phyloP scores from a whole-genome alignment of 352 stramenopile genomes.

The Peronosclerospora sorghi region DNA sequence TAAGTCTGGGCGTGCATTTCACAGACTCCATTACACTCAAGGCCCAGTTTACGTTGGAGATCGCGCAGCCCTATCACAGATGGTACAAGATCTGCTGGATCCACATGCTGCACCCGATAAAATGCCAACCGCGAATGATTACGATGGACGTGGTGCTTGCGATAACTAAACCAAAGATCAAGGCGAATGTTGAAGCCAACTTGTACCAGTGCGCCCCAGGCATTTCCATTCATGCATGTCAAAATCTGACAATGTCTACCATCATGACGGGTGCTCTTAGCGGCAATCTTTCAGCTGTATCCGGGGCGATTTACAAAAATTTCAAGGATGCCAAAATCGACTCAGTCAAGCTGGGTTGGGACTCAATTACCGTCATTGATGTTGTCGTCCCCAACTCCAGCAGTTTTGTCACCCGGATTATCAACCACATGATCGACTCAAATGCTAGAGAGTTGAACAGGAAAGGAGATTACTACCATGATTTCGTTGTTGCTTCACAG shows the following conservation, averaged over 20 bases:
- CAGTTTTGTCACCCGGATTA: conserved; percentile 29
- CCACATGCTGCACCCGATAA: conserved; percentile 34
- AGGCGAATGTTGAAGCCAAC: conserved; percentile 24
- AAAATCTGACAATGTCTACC: conserved; percentile 33
- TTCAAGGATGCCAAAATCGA: conserved; percentile 30
- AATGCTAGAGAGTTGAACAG: conserved; percentile 42
- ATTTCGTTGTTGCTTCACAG: conserved; percentile 25
- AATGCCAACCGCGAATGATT: conserved; percentile 28
- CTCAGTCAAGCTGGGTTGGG: conserved; percentile 20
- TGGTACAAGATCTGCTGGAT: conserved; percentile 60
- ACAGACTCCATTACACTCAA: conserved; percentile 25
- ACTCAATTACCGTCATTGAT: conserved; percentile 32
- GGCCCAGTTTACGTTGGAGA: conserved; percentile 29
- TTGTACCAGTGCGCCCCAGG: conserved; percentile 27
- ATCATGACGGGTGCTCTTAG: conserved; percentile 27
- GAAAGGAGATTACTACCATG: conserved; percentile 42
- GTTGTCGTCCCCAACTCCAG: conserved; percentile 32
- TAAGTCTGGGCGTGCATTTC: conserved; percentile 34
- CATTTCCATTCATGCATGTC: conserved; percentile 25
- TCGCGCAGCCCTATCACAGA: conserved; percentile 43
- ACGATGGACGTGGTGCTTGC: conserved; percentile 27
- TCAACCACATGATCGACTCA: conserved; percentile 37
- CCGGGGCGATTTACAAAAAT: conserved; percentile 23
- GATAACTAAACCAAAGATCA: conserved; percentile 23
- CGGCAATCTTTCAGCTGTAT: conserved; percentile 15